phyloP scores from a whole-genome alignment of 2,329 filamentous ascomycete genomes.

The Aspergillus ochraceus region DNA sequence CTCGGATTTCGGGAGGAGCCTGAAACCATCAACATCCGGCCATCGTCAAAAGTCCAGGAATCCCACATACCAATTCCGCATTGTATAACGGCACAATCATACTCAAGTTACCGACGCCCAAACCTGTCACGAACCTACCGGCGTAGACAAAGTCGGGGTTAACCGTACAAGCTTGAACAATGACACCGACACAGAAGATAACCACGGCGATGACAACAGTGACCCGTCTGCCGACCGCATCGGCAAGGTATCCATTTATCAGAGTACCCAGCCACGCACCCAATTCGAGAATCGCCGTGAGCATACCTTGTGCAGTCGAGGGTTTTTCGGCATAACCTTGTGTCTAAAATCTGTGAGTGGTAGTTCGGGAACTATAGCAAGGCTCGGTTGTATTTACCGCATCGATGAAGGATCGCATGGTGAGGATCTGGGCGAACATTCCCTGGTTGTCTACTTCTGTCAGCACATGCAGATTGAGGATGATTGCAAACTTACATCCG shows the following conservation, averaged over 20 bases:
- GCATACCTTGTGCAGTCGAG: slow-evolving; percentile 31
- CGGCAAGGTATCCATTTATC: slow-evolving; percentile 38
- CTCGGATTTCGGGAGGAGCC: slow-evolving; percentile 45
- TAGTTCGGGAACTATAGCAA: slow-evolving; percentile 16
- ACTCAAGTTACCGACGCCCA: slow-evolving; percentile 44
- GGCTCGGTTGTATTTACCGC: slow-evolving; percentile 40
- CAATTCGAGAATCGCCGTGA: slow-evolving; percentile 44
- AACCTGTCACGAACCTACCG: slow-evolving; percentile 44
- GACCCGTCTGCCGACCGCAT: slow-evolving; percentile 35
- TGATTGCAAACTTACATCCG: slow-evolving; percentile 49
- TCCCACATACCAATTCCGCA: slow-evolving; percentile 29
- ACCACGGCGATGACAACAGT: slow-evolving; percentile 35
- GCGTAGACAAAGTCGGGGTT: slow-evolving; percentile 35
- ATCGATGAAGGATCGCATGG: slow-evolving; percentile 48
- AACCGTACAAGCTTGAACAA: slow-evolving; percentile 37
- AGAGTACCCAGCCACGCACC: slow-evolving; percentile 42
- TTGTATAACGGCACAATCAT: slow-evolving; percentile 46
- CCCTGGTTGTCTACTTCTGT: slow-evolving; percentile 62
- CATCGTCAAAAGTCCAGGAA: neutral
- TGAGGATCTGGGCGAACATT: slow-evolving; percentile 69
- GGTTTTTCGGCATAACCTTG: slow-evolving; percentile 27
- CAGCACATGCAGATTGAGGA: neutral
- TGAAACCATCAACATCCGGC: slow-evolving; percentile 9
- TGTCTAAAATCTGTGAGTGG: slow-evolving; percentile 18
- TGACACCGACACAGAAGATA: slow-evolving; percentile 39